Percentiles rank a stretch among this genome's conserved stretches.
These are phyloP conservation scores for Lagenaria siceraria DNA, from an alignment of 306 rosid species.

Conservation along the genomic window DNA sequence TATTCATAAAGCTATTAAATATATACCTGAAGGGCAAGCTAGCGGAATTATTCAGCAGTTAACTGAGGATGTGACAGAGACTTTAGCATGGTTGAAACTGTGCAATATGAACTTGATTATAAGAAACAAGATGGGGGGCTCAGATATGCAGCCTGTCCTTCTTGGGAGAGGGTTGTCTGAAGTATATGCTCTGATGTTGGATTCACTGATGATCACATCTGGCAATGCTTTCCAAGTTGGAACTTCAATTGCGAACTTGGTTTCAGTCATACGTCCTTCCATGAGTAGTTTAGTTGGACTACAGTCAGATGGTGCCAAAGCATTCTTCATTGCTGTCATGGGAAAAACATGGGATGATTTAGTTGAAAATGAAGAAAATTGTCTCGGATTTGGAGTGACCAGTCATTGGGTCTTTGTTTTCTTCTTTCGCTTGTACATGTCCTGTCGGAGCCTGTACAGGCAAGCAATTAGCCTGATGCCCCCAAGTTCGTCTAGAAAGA, in stretches of 20 bases:
- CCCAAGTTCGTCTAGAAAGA: constrained; percentile 48
- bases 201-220: constrained; percentile 52
- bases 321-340: constrained; percentile 37
- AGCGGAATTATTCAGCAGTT: constrained; percentile 48
- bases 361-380: constrained; percentile 27
- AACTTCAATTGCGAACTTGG: constrained; percentile 39
- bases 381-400: constrained; percentile 34
- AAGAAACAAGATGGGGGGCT: constrained; percentile 7
- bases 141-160: constrained; percentile 43
- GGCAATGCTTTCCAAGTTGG: constrained; percentile 62
- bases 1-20: constrained; percentile 39
- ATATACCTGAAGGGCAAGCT: constrained; percentile 85
- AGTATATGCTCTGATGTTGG: constrained; percentile 54
- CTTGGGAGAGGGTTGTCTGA: constrained; percentile 71
- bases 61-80: constrained; percentile 49
- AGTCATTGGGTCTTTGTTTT: constrained; percentile 60
- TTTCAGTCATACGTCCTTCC: constrained; percentile 41
- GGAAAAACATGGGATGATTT: constrained; percentile 24
- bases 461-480: constrained; percentile 63
- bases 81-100: constrained; percentile 53
- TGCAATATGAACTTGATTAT: constrained; percentile 23
- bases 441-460: constrained; percentile 57
- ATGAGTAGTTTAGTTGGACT: constrained; percentile 51
- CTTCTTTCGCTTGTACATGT: constrained; percentile 64
- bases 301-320: constrained; percentile 37